Evolutionary conservation across 106 monocot species (phyloP).

Genomic region (Allium cepa): DNA sequence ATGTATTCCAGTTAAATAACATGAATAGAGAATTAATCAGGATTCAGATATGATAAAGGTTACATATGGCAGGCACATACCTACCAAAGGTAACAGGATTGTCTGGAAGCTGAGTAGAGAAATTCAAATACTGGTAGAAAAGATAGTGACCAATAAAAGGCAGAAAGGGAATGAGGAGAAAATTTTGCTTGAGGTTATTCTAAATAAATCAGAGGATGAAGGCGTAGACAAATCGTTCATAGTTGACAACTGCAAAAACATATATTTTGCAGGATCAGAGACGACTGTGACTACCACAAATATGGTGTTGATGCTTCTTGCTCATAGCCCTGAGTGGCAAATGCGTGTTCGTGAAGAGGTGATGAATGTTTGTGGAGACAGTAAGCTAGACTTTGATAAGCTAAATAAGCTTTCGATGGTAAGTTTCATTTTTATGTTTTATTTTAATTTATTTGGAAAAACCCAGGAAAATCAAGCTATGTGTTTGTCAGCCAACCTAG

Average conservation of each 20-base stretch:
- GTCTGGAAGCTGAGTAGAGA: slow-evolving; percentile 40
- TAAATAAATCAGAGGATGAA: slow-evolving; percentile 13
- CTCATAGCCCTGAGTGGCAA: slow-evolving; percentile 55
- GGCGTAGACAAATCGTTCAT: slow-evolving; percentile 31
- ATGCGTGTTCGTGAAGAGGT: slow-evolving; percentile 39
- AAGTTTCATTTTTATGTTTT: slow-evolving; percentile 8
- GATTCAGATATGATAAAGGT: too few relatives aligned
- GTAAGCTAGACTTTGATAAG: slow-evolving; percentile 14
- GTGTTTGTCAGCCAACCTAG: too few relatives aligned
- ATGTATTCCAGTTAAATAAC: background rate
- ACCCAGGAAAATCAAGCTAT: too few relatives aligned
- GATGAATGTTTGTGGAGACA: slow-evolving; percentile 17
- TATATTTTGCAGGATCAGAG: slow-evolving; percentile 75
- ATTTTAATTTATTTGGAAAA: too few relatives aligned
- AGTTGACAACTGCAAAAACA: slow-evolving; percentile 84
- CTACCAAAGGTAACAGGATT: slow-evolving; percentile 34
- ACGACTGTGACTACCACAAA: slow-evolving; percentile 35
- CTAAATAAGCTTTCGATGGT: slow-evolving; percentile 61
- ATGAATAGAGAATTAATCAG: too few relatives aligned
- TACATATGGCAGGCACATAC: slow-evolving; percentile 23
- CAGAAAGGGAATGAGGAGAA: slow-evolving; percentile 1
- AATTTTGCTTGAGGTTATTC: slow-evolving; percentile 40
- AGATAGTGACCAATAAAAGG: slow-evolving; percentile 31
- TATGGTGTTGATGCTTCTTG: slow-evolving; percentile 60
- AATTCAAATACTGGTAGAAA: slow-evolving; percentile 22